phyloP scores from a whole-genome alignment of 768 basidiomycete species.

The Asterophora parasitica region DNA sequence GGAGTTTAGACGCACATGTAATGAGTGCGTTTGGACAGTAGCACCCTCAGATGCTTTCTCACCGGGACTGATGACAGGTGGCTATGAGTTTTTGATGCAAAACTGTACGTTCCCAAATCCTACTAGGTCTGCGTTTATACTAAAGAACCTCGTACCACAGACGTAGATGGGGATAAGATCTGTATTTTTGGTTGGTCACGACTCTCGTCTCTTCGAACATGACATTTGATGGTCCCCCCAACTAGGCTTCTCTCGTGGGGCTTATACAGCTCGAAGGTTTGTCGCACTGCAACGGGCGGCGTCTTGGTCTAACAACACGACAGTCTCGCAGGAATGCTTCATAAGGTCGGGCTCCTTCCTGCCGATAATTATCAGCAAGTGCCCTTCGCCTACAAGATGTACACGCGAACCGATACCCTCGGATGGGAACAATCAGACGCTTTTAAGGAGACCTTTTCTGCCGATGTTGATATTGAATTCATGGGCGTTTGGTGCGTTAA shows the following conservation, averaged over 20 bases:
- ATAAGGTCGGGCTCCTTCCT: conserved; percentile 47
- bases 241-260: conserved; percentile 57
- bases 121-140: no score
- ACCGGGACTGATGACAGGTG: conserved; percentile 25
- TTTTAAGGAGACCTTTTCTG: conserved; percentile 54
- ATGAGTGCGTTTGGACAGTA: conserved; percentile 29
- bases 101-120: conserved; percentile 31
- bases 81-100: conserved; percentile 58
- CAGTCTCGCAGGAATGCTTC: conserved; percentile 47
- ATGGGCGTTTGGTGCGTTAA: conserved; percentile 48
- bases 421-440: conserved; percentile 45
- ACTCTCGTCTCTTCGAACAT: background rate
- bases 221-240: background rate
- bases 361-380: conserved; percentile 50
- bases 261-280: conserved; percentile 54
- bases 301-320: background rate
- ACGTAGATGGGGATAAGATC: conserved; percentile 50
- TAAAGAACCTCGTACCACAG: conserved; percentile 19
- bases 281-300: background rate
- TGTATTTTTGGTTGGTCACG: conserved; percentile 49
- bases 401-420: conserved; percentile 41
- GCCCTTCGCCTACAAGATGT: conserved; percentile 63
- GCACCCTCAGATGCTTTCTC: background rate
- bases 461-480: conserved; percentile 52
- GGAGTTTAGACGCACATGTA: conserved; percentile 44